Evolutionary conservation across 2,329 filamentous ascomycete species (phyloP).

Genomic region (Aureobasidium uvarum): DNA sequence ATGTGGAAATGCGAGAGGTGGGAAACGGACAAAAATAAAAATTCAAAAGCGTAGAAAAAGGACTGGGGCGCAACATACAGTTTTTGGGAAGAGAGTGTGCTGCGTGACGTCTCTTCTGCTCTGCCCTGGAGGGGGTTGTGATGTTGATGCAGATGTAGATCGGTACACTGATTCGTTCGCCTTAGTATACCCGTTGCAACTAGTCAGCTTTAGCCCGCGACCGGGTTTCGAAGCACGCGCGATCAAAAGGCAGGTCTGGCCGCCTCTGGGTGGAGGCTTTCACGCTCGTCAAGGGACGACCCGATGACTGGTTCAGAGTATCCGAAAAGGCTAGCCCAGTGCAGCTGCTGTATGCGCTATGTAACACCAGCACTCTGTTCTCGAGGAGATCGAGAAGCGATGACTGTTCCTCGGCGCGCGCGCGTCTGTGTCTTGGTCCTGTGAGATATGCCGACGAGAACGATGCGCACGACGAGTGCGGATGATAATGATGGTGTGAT

Average conservation of each 20-base stretch:
- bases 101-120: conserved; percentile 24
- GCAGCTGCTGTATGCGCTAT: conserved; percentile 15
- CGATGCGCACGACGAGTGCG: neutral
- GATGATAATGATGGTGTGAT: conserved; percentile 17
- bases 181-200: conserved; percentile 27
- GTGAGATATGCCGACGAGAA: neutral
- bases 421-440: conserved; percentile 9
- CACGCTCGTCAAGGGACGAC: conserved; percentile 15
- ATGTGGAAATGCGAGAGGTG: conserved; percentile 6
- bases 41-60: conserved; percentile 9
- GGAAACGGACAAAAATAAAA: conserved; percentile 14
- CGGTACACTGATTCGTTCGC: conserved; percentile 26
- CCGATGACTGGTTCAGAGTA: conserved; percentile 18
- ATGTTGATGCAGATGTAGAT: conserved; percentile 26
- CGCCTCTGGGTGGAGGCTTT: conserved; percentile 15
- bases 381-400: neutral
- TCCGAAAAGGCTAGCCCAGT: conserved; percentile 10
- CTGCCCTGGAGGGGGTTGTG: conserved; percentile 25
- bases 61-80: conserved; percentile 21
- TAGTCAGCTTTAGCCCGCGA: conserved; percentile 26
- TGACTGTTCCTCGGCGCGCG: neutral
- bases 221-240: conserved; percentile 24
- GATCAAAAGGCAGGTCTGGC: conserved; percentile 26
- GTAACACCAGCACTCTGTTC: conserved; percentile 9
- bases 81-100: conserved; percentile 20